Evolutionary conservation across 305 asterid species (phyloP), one percentile per base, ranked within the genome.

Genomic region (Fraxinus greggii): DNA sequence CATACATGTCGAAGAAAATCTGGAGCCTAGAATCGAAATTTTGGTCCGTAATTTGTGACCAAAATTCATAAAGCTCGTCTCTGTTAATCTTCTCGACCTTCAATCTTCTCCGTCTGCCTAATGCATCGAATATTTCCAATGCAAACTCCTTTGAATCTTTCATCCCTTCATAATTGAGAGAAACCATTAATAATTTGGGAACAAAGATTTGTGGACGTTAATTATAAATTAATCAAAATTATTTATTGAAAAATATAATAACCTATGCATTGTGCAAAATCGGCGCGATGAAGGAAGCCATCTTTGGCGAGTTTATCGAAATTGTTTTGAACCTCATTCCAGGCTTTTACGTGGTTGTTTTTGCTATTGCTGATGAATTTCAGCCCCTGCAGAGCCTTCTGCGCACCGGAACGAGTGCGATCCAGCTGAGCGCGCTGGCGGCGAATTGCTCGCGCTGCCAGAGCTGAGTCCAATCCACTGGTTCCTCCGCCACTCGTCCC

Each of bases 351-450:
- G 78, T 93, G 91, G 88, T 89, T 95, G 24, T 90, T 86, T 87
- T 88, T 94, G 35, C 87, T 69, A 79, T 88, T 88, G 51, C 98
- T 93, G 84, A 96, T 94, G 85, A 96, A 96, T 77, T 87, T 90
- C 23, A 96, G 95, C 70, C 99, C 99, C 42, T 79, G 89, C 1
- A 96, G 95, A 65, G 98, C 98, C 81, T 89, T 96, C 10, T 92
- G 98, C 0, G 99, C 97, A 51, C 98, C 92, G 31, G 98, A 94
- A 76, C 98, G 98, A 31, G 97, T 94, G 78, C 99, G 98, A 79
- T 96, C 99, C 2, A 96, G 93, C 89, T 94, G 99, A 79, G 99
- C 99, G 0, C 99, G 89, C 84, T 96, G 98, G 10, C 98, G 92
- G 10, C 99, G 95, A 88, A 93, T 91, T 81, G 98, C 98, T 56